Evolutionary conservation across 192 early-diverging fungal genomes (phyloP).

Genomic region (Rhizophagus clarus): DNA sequence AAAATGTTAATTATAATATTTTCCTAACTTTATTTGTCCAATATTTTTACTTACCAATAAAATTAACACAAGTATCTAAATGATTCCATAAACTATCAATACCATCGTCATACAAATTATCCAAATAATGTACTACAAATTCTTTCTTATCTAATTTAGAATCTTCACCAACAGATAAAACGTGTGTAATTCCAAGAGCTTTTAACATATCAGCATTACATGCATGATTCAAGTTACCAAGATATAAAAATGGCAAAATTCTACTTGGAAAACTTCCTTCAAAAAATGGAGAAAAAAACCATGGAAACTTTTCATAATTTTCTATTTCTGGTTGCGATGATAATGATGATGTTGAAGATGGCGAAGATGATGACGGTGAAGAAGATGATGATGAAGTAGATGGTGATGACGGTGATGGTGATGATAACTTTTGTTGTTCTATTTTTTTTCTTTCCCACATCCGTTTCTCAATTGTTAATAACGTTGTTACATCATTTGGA

Average conservation of each 20-base stretch:
- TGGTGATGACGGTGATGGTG: not conserved
- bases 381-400: not conserved
- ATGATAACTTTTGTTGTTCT: not conserved
- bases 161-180: slow-evolving; percentile 61
- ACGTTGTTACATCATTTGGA: slow-evolving; percentile 47
- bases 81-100: slow-evolving; percentile 57
- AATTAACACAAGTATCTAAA: slow-evolving; percentile 49
- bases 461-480: slow-evolving; percentile 48
- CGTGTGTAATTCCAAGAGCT: slow-evolving; percentile 54
- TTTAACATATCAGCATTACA: slow-evolving; percentile 60
- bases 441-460: slow-evolving; percentile 34
- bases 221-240: slow-evolving; percentile 64
- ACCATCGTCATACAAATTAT: slow-evolving; percentile 63
- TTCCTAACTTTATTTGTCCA: not conserved
- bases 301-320: slow-evolving; percentile 37
- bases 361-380: not conserved
- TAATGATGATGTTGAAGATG: not conserved
- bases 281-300: slow-evolving; percentile 58
- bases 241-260: slow-evolving; percentile 59
- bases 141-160: slow-evolving; percentile 42
- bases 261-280: slow-evolving; percentile 65
- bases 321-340: slow-evolving; percentile 7
- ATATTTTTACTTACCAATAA: slow-evolving; percentile 48
- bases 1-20: not conserved
- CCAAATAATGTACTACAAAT: slow-evolving; percentile 53